phyloP scores from a whole-genome alignment of 257 asterid genomes.

The Salvia miltiorrhiza region DNA sequence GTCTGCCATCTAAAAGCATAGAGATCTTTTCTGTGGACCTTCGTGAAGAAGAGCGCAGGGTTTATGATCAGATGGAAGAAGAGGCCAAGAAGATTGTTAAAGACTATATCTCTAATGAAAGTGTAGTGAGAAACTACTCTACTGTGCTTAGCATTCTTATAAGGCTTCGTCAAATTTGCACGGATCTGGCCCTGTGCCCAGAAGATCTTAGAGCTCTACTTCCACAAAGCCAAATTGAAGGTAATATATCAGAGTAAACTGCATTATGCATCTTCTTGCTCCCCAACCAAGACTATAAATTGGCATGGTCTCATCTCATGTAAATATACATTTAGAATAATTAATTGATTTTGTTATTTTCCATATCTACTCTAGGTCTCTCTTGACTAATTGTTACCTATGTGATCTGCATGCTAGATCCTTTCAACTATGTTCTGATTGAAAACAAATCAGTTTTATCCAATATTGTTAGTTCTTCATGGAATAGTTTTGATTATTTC shows the following conservation, averaged over 20 bases:
- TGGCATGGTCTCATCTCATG: slow-evolving; percentile 24
- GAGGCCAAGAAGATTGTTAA: slow-evolving; percentile 53
- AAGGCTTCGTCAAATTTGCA: slow-evolving; percentile 80
- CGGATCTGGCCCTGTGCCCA: slow-evolving; percentile 42
- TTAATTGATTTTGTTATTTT: background rate
- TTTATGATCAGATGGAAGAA: slow-evolving; percentile 77
- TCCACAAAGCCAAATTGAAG: slow-evolving; percentile 71
- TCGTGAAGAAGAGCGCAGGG: slow-evolving; percentile 61
- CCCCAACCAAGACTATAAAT: slow-evolving; percentile 18
- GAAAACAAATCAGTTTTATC: background rate
- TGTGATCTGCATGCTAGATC: background rate
- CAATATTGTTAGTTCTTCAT: background rate
- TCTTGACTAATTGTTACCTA: background rate
- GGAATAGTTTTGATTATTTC: background rate
- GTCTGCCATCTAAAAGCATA: slow-evolving; percentile 63
- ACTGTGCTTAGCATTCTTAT: slow-evolving; percentile 67
- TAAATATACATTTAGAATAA: background rate
- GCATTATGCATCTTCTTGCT: slow-evolving; percentile 22
- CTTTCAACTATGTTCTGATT: background rate
- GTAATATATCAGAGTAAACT: slow-evolving; percentile 31
- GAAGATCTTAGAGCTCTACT: slow-evolving; percentile 47
- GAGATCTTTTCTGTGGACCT: slow-evolving; percentile 62
- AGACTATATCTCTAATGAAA: slow-evolving; percentile 40
- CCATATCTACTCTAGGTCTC: background rate
- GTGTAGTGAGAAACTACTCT: slow-evolving; percentile 41